Evolutionary conservation across 306 rosid genomes (phyloP).

Genomic region (Gleditsia sinensis): DNA sequence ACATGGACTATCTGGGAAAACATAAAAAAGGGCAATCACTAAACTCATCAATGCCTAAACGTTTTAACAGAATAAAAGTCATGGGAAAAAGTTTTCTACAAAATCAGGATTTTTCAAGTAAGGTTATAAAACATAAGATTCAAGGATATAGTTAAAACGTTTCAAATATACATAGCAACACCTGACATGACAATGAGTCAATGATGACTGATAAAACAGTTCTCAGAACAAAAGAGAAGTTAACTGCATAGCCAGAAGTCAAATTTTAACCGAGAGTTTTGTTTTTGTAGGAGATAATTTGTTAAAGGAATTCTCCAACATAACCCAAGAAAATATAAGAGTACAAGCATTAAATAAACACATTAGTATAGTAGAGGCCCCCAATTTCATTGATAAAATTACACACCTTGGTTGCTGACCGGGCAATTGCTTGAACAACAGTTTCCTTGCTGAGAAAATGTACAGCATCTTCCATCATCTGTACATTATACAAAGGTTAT

Average conservation of each 20-base stretch:
- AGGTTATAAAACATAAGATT: background rate
- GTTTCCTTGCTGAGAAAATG: slow-evolving; percentile 97
- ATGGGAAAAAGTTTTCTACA: background rate
- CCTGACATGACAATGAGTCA: background rate
- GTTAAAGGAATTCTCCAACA: background rate
- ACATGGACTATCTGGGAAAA: background rate
- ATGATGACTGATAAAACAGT: background rate
- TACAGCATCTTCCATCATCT: slow-evolving; percentile 99
- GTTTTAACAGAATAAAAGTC: background rate
- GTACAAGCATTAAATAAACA: slow-evolving; percentile 22
- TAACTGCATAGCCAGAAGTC: slow-evolving; percentile 2
- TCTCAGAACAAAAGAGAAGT: background rate
- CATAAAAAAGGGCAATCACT: background rate
- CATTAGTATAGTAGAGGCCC: background rate
- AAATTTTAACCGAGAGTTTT: background rate
- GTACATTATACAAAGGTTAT: slow-evolving; percentile 33
- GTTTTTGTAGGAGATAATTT: background rate
- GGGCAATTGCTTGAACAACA: slow-evolving; percentile 89
- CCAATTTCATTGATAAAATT: background rate
- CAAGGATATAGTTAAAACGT: background rate
- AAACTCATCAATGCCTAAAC: background rate
- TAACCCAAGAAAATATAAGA: background rate
- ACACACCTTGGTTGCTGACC: slow-evolving; percentile 96
- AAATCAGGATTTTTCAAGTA: background rate
- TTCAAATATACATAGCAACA: background rate